Percentiles rank a stretch among this genome's conserved stretches.
Evolutionary conservation across 371 early-diverging fungal genomes (phyloP).

Genomic region (Gilbertella persicaria): DNA sequence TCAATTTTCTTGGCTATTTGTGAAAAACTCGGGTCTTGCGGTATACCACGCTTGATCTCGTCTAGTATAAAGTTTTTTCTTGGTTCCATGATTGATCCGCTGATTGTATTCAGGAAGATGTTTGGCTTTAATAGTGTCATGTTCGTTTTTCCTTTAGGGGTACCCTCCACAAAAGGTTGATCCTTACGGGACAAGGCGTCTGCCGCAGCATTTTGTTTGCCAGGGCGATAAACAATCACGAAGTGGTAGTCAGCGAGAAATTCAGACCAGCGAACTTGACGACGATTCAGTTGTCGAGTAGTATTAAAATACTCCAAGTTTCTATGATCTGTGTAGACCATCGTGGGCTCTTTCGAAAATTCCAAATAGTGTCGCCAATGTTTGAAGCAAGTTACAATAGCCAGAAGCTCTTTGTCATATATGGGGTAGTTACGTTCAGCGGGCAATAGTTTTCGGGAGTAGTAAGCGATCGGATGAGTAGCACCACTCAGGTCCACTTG

Average conservation of each 20-base stretch:
- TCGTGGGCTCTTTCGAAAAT: constrained; percentile 22
- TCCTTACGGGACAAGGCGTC: constrained; percentile 48
- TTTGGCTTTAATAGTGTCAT: constrained; percentile 2
- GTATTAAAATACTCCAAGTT: constrained; percentile 43
- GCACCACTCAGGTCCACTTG: constrained; percentile 30
- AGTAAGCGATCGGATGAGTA: constrained; percentile 43
- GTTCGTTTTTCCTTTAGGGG: neutral
- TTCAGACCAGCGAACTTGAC: constrained; percentile 42
- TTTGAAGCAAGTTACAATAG: constrained; percentile 39
- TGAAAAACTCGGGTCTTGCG: too few relatives aligned
- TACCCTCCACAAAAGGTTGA: constrained; percentile 1
- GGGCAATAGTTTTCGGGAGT: constrained; percentile 28
- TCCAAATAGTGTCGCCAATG: constrained; percentile 48
- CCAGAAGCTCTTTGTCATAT: constrained; percentile 56
- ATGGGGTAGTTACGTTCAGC: constrained; percentile 47
- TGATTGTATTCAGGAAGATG: too few relatives aligned
- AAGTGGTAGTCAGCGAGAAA: constrained; percentile 38
- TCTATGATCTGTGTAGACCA: constrained; percentile 52
- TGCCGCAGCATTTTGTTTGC: constrained; percentile 33
- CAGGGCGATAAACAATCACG: constrained; percentile 39
- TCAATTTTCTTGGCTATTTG: neutral
- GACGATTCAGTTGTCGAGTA: constrained; percentile 25
- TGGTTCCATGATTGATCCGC: too few relatives aligned
- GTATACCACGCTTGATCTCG: too few relatives aligned
- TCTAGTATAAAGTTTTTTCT: too few relatives aligned